Percentiles rank a stretch among this genome's conserved stretches.
phyloP scores from a whole-genome alignment of 225 moss, liverwort and hornwort genomes.

The Pleurozium schreberi region DNA sequence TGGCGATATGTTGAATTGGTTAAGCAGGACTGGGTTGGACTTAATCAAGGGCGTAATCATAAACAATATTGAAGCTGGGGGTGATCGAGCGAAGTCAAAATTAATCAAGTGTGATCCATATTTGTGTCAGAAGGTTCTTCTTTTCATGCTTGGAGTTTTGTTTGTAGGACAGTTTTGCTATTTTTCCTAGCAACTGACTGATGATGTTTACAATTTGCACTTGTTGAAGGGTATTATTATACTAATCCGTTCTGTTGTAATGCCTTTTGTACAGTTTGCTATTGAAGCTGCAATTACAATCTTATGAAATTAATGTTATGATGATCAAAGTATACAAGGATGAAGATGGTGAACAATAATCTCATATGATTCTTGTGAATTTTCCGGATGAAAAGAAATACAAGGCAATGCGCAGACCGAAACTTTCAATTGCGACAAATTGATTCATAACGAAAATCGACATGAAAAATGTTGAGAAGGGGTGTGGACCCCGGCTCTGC shows the following conservation, averaged over 20 bases:
- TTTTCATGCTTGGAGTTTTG: not conserved
- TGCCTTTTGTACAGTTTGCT: constrained; percentile 41
- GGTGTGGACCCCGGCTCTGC: not conserved
- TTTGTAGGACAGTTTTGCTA: not conserved
- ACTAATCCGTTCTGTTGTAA: not conserved
- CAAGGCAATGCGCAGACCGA: not conserved
- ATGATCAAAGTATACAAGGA: constrained; percentile 85
- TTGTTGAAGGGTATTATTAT: not conserved
- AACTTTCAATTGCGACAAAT: not conserved
- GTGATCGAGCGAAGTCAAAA: constrained; percentile 87
- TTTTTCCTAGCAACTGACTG: not conserved
- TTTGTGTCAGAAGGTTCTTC: not conserved
- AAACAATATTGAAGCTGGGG: constrained; percentile 76
- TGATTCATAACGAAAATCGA: not conserved
- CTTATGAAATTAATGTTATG: constrained; percentile 74
- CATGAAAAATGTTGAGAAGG: too few relatives aligned
- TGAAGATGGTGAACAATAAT: constrained; percentile 52
- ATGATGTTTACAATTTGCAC: not conserved
- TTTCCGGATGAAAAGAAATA: not conserved
- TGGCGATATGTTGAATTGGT: not conserved
- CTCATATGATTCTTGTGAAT: not conserved
- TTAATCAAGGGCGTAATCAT: constrained; percentile 65
- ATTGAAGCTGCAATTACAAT: constrained; percentile 80
- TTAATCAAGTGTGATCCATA: constrained; percentile 40
- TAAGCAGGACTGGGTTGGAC: constrained; percentile 57